Evolutionary conservation across 164 flowering plant species (phyloP), one percentile per base, ranked within the genome.

Genomic region (Dillenia suffruticosa): DNA sequence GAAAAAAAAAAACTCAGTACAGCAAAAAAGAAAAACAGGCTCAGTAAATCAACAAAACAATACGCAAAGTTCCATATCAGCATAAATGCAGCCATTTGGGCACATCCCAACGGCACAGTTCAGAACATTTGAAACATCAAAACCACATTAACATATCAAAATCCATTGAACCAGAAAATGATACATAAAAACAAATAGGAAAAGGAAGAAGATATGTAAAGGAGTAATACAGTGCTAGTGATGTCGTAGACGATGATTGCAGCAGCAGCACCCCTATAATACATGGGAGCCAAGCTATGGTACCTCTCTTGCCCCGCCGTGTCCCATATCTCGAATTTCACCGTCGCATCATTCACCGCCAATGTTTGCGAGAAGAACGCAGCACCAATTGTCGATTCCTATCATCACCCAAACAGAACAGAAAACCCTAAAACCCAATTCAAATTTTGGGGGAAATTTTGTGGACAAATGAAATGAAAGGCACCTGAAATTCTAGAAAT

Each of bases 231-330:
- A 58, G 74, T 62, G 79, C 66, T 82, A 46, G 87, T 74, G 46
- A 86, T 86, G 57, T 84, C 92, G 51, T 79, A 86, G 54, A 86
- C 92, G 45, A 86, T 79, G 45, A 86, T 81, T 9, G 88, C 88
- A 9, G 91, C 88, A 9, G 87, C 88, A 51, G 91, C 91, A 44
- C 88, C 88, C 62, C 91, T 72, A 58, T 86, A 86, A 64, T 86
- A 84, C 91, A 86, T 86, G 19, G 91, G 91, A 63, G 91, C 91
- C 75, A 86, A 75, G 65, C 88, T 82, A 51, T 86, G 91, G 52
- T 86, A 86, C 66, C 88, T 71, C 70, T 86, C 91, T 62, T 86
- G 91, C n/a, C 91, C 91, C 8, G 91, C 91, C 0, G 91, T 86
- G 68, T 86, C 91, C 91, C 91, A 86, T 62, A 86, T 86, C 83